Evolutionary conservation across 176 grass and related monocot species (phyloP).

Genomic region (Phyllostachys edulis): DNA sequence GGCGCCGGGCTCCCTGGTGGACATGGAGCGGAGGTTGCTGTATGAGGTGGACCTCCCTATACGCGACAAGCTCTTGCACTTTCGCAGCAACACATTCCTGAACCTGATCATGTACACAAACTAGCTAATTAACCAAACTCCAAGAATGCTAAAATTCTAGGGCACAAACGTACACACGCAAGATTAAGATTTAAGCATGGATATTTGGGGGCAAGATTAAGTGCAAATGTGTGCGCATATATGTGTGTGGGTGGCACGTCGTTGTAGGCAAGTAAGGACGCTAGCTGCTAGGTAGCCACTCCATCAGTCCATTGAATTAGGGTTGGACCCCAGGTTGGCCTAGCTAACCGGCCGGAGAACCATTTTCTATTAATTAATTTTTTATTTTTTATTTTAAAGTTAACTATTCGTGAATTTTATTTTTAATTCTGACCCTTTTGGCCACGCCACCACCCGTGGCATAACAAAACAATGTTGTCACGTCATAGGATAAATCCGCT

Average conservation of each 20-base stretch:
- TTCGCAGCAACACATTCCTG: constrained; percentile 60
- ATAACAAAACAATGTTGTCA: too few relatives aligned
- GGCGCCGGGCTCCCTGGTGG: constrained; percentile 30
- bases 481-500: too few relatives aligned
- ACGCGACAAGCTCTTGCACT: constrained; percentile 71
- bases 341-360: background rate
- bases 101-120: constrained; percentile 38
- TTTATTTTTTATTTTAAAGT: too few relatives aligned
- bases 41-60: constrained; percentile 49
- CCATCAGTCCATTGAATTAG: background rate
- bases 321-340: background rate
- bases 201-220: background rate
- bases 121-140: background rate
- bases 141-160: background rate
- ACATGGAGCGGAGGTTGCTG: constrained; percentile 76
- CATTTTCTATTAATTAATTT: too few relatives aligned
- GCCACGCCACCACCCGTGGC: too few relatives aligned
- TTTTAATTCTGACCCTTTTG: too few relatives aligned
- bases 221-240: background rate
- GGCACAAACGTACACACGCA: background rate
- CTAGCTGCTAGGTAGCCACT: constrained; percentile 8
- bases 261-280: constrained; percentile 13
- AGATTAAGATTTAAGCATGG: background rate
- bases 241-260: constrained; percentile 7
- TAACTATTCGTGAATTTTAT: too few relatives aligned